Evolutionary conservation across 805 yeast genomes (phyloP).

Genomic region (Barnettozyma sucrosica): DNA sequence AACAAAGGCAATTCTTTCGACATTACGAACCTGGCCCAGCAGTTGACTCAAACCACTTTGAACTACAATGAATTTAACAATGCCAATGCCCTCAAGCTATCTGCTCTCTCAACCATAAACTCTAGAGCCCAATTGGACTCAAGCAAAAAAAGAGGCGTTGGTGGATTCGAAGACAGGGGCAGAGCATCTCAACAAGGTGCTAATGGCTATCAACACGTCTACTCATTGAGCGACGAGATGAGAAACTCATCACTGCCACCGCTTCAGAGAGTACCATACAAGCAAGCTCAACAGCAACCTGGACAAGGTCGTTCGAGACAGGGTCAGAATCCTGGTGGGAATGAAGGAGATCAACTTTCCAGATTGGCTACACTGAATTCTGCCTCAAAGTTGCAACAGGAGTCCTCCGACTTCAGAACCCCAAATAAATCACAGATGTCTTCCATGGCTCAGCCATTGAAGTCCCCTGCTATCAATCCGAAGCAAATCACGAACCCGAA

Average conservation of each 20-base stretch:
- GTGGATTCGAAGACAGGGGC: not conserved
- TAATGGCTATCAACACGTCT: conserved; percentile 1
- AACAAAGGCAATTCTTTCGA: conserved; percentile 17
- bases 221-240: conserved; percentile 4
- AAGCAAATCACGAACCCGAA: conserved; percentile 47
- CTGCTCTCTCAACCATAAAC: conserved; percentile 62
- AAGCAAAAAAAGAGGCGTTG: conserved; percentile 23
- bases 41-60: conserved; percentile 18
- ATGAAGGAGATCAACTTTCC: conserved; percentile 13
- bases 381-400: conserved; percentile 16
- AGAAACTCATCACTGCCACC: conserved; percentile 24
- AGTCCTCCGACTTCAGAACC: conserved; percentile 10
- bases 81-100: conserved; percentile 48
- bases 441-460: conserved; percentile 17
- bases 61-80: conserved; percentile 19
- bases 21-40: conserved; percentile 26
- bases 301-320: conserved; percentile 1
- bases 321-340: not conserved
- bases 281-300: conserved; percentile 1
- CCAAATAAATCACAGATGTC: conserved; percentile 8
- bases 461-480: conserved; percentile 42
- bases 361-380: conserved; percentile 19
- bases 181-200: not conserved
- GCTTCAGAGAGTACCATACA: conserved; percentile 20
- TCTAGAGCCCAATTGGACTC: conserved; percentile 41